Evolutionary conservation across 2,329 filamentous ascomycete genomes (phyloP).

Genomic region (Botrytis pseudocinerea): DNA sequence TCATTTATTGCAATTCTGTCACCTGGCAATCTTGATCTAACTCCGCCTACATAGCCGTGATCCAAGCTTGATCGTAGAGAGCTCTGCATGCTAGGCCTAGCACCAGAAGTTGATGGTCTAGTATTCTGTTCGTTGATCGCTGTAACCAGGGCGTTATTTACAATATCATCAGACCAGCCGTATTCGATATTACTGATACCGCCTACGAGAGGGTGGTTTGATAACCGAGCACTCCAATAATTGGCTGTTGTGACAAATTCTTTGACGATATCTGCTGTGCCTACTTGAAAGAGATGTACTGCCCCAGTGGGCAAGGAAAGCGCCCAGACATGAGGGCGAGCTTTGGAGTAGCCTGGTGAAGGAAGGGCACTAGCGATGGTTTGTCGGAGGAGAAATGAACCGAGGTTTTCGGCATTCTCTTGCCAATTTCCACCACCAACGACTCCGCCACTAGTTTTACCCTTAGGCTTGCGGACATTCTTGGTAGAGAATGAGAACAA

Average conservation of each 20-base stretch:
- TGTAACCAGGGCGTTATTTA: conserved; percentile 52
- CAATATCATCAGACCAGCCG: conserved; percentile 86
- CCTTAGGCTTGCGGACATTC: conserved; percentile 66
- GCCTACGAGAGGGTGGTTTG: conserved; percentile 88
- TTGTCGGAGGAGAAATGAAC: conserved; percentile 83
- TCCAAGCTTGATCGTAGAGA: conserved; percentile 61
- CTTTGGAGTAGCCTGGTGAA: conserved; percentile 87
- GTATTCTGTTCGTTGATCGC: conserved; percentile 52
- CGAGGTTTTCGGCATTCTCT: conserved; percentile 88
- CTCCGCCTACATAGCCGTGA: conserved; percentile 41
- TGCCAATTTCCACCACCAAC: conserved; percentile 98
- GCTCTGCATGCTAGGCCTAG: conserved; percentile 51
- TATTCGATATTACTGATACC: conserved; percentile 97
- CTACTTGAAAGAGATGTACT: conserved; percentile 97
- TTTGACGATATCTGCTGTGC: conserved; percentile 88
- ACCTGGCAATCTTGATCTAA: conserved; percentile 67
- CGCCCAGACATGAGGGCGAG: conserved; percentile 89
- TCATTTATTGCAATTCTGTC: conserved; percentile 83
- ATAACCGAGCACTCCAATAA: conserved; percentile 94
- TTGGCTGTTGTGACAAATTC: conserved; percentile 95
- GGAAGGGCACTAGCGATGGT: conserved; percentile 89
- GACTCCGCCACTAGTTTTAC: conserved; percentile 56
- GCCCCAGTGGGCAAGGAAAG: conserved; percentile 88
- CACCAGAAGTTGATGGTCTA: conserved; percentile 37
- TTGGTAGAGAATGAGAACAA: conserved; percentile 91